Evolutionary conservation across 2,329 filamentous ascomycete genomes (phyloP), one percentile per base, ranked within the genome.

Genomic region (Fusarium sp.): DNA sequence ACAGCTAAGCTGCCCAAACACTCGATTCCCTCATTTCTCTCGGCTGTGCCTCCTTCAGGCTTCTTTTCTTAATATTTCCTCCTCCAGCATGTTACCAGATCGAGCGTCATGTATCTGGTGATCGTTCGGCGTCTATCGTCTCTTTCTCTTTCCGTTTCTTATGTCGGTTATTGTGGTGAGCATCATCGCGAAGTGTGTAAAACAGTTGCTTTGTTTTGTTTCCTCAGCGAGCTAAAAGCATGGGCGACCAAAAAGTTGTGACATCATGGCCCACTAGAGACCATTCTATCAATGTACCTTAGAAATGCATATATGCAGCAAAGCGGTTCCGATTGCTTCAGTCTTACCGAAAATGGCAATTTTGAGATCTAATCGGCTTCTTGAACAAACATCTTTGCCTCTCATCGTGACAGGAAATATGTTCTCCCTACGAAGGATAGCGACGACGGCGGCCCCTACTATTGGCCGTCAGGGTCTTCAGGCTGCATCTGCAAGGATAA

Each of bases 1-100:
- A 93, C 66, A 82, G 81, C 54, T 82, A 60, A 68, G 50, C 73
- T 23, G 25, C 29, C 54, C n/a, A 31, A 14, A 44, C 31, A 46
- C 20, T 58, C 62, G 49, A 11, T n/a, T 55, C 14, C 20, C 31
- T 27, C 16, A 9, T 20, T 36, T 13, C 42, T 53, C 36, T 58
- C 44, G 59, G 16, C 53, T 55, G 11, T 56, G 50, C 65, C 50
- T 58, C 57, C 10, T 60, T 6, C 20, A 29, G 31, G 34, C 50
- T 57, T 38, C 13, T 8, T 66, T 59, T 53, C 33, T n/a, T 44
- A 18, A 6, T 44, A 18, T 34, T 55, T 29, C 34, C 27, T 14
- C 14, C 34, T 34, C 13, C 27, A 38, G 64, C 38, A 62, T 42
- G 33, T 54, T 25, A n/a, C 34, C 34, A 62, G 50, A 33, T 34